Percentiles rank a stretch among this genome's conserved stretches.
Conservation (phyloP, 2,329 filamentous ascomycete genomes). For the Sphaceloma murrayae region DNA sequence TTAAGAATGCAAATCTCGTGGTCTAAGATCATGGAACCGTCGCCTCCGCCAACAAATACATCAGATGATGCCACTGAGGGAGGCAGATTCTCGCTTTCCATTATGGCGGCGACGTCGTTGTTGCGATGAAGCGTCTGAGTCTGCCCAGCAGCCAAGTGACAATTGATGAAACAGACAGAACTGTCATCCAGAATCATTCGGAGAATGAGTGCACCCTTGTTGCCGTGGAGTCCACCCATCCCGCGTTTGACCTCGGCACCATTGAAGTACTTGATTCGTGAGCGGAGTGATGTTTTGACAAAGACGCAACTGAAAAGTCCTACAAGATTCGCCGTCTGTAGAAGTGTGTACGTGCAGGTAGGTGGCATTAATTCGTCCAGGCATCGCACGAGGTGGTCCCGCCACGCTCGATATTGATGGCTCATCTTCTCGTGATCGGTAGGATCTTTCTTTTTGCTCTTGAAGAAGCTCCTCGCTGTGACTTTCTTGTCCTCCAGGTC, state of each 20-base stretch:
- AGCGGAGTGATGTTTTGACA: slow-evolving; percentile 68
- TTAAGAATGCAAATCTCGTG: slow-evolving; percentile 97
- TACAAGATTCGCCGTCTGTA: slow-evolving; percentile 84
- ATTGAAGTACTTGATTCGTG: slow-evolving; percentile 66
- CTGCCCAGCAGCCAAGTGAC: slow-evolving; percentile 90
- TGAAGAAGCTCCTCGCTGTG: slow-evolving; percentile 83
- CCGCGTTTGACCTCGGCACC: slow-evolving; percentile 86
- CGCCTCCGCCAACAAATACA: slow-evolving; percentile 80
- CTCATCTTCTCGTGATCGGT: slow-evolving; percentile 84
- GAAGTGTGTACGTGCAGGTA: slow-evolving; percentile 68
- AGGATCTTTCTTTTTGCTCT: slow-evolving; percentile 71
- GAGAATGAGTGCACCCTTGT: slow-evolving; percentile 87
- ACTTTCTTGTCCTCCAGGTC: slow-evolving; percentile 96
- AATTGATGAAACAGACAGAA: slow-evolving; percentile 93
- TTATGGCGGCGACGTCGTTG: slow-evolving; percentile 81
- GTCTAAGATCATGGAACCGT: slow-evolving; percentile 88
- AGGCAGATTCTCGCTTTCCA: slow-evolving; percentile 70
- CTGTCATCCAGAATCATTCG: slow-evolving; percentile 92
- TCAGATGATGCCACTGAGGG: slow-evolving; percentile 53
- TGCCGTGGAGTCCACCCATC: slow-evolving; percentile 90
- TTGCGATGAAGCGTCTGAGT: slow-evolving; percentile 83
- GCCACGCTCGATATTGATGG: slow-evolving; percentile 94
- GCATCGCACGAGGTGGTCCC: slow-evolving; percentile 73
- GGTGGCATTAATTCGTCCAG: slow-evolving; percentile 75
- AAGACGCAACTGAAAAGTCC: slow-evolving; percentile 95